A percentile compares a stretch with the other conserved stretches of the same genome.
These are phyloP conservation scores for Xenoacremonium recifei DNA, from an alignment of 2,329 filamentous ascomycete genomes.

Conservation along the genomic window DNA sequence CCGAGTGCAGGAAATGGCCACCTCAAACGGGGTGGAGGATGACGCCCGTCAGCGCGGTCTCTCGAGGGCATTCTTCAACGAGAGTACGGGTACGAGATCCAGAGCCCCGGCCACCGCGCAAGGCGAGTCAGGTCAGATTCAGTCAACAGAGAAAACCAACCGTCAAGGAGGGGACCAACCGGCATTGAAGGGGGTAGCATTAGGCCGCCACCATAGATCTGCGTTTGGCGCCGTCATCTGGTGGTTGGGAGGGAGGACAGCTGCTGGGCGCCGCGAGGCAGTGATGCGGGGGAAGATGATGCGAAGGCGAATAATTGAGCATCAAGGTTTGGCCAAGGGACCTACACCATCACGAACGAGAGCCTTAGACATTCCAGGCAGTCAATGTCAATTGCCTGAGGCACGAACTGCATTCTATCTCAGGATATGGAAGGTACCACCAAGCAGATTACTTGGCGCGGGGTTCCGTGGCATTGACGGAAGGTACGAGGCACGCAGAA, in stretches of 20 bases:
- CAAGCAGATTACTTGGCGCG: no score
- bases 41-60: neutral
- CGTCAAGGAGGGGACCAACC: no score
- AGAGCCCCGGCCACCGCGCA: neutral
- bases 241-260: neutral
- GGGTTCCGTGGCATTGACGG: no score
- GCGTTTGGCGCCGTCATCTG: neutral
- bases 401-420: no score
- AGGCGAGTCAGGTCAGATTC: neutral
- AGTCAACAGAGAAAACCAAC: neutral
- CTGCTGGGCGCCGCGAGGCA: neutral
- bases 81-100: neutral
- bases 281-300: neutral
- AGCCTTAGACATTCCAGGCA: no score
- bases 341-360: no score
- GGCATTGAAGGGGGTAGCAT: neutral
- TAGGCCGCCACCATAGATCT: neutral
- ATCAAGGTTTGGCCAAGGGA: no score
- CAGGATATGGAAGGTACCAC: no score
- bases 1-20: neutral
- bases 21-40: neutral
- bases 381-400: no score
- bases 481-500: no score
- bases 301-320: no score
- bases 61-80: neutral